Evolutionary conservation across 768 basidiomycete species (phyloP), one percentile per base, ranked within the genome.

Genomic region (Boletellus emodensis): DNA sequence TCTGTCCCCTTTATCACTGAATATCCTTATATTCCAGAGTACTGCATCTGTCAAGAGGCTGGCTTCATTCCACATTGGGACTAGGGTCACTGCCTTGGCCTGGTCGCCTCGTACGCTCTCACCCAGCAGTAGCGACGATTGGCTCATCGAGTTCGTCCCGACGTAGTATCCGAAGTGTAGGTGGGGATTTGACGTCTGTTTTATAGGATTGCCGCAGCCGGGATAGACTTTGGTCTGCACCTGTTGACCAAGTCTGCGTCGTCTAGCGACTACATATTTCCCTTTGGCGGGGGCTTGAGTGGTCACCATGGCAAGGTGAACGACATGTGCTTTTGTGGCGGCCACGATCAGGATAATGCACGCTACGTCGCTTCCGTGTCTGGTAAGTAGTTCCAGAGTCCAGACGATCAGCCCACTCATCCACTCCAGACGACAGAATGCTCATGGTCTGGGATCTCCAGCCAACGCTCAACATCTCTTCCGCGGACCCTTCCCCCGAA

Each of bases 401-500:
- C 22, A 40, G 14, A 26, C 20, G 12, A 28, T 24, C 52, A 2
- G 22, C 24, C 33, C 45, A 22, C 49, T 55, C 40, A 54, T 37
- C 14, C 34, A 41, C 32, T 37, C 6, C 54, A 88, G 88, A 90
- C 57, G 90, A 91, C 69, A 87, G 82, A 63, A 85, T 86, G 78
- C 77, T 90, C 35, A 85, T 90, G 81, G 81, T 91, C 7, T 91
- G 90, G 90, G 88, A 91, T 67, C 75, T 92, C n/a, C 72, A 78
- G 58, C 88, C 89, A 0, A 62, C 72, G 33, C 48, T 75, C 40
- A 68, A 78, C 47, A 71, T 77, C 38, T 64, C 73, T 33, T 75
- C 81, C 12, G 60, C 57, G 18, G 55, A 58, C 13, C 65, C 69
- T 18, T 62, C 51, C 58, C 65, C 73, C 39, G 67, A 66, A n/a